phyloP scores from a whole-genome alignment of 345 rosid genomes.

The Zanthoxylum bungeanum region DNA sequence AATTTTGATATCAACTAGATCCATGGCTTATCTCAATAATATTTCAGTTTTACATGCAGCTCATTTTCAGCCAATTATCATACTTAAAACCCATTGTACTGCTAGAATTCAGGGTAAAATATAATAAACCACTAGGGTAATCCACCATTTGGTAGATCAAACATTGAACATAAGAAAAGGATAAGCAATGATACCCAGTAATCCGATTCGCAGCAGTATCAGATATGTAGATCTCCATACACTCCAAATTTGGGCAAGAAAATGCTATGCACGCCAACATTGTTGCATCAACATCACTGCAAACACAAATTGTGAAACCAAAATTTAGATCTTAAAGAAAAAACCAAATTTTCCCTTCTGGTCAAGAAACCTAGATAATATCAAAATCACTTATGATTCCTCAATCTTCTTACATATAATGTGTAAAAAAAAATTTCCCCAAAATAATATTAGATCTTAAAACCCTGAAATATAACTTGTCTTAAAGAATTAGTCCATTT shows the following conservation, averaged over 20 bases:
- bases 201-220: conserved; percentile 69
- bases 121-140: neutral
- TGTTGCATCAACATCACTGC: conserved; percentile 89
- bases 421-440: neutral
- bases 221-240: conserved; percentile 63
- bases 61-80: neutral
- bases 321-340: neutral
- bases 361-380: too few relatives aligned
- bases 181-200: conserved; percentile 57
- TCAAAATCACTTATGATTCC: neutral
- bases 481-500: neutral
- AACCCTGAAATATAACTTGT: neutral
- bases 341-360: too few relatives aligned
- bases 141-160: neutral
- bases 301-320: conserved; percentile 9
- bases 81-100: neutral
- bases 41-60: neutral
- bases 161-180: neutral
- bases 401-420: too few relatives aligned
- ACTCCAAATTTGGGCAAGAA: conserved; percentile 87
- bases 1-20: neutral
- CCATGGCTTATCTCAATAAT: neutral
- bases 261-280: conserved; percentile 94
- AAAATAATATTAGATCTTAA: neutral
- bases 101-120: neutral